Base-by-base conservation (phyloP, 345 rosid species). In the Citrus reticulata region DNA sequence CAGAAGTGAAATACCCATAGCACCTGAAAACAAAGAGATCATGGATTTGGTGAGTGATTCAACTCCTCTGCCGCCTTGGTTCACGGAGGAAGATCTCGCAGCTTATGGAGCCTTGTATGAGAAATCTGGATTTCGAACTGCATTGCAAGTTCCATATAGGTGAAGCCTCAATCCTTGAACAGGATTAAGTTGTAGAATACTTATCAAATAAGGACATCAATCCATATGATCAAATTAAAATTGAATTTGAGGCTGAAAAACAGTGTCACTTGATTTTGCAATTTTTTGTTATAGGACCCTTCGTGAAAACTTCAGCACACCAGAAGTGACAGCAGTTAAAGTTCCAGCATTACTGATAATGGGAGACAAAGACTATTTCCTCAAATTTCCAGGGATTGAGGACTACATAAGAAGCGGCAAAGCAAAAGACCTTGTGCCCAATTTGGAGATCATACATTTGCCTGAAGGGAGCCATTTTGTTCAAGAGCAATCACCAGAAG, bases 401-500 rank as follows among this genome's bases (percentile, higher is more conserved):
- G 89, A 86, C 24, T 88, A 81, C 75, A 78, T 89, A 77, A 79
- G 71, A 83, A 77, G 80, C 8, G 87, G 87, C 39, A 75, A 79
- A 68, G 84, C 73, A 14, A 89, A 87, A 25, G 74, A 87, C 13
- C 74, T 79, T 80, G 90, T 86, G 2, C 89, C 90, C 9, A 62
- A 83, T 49, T 72, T 91, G 82, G 93, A 89, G 76, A 77, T 87
- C 19, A 68, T 77, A 11, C 72, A 82, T 67, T 27, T 88, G 72
- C 89, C 93, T n/a, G 86, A 88, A 75, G 91, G 93, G 32, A 80
- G 70, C 4, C 91, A 88, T 85, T 90, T 87, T 76, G 87, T 87
- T 46, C 93, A 87, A 49, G 91, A 90, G 82, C 91, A 90, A 46
- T 81, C 77, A 20, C 91, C 91, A 10, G 89, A 87, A 22, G 58